A percentile compares a stretch with the other conserved stretches of the same genome.
These are phyloP conservation scores for Dactylellina sp. DNA, from an alignment of 2,329 filamentous ascomycete species.

Conservation along the genomic window DNA sequence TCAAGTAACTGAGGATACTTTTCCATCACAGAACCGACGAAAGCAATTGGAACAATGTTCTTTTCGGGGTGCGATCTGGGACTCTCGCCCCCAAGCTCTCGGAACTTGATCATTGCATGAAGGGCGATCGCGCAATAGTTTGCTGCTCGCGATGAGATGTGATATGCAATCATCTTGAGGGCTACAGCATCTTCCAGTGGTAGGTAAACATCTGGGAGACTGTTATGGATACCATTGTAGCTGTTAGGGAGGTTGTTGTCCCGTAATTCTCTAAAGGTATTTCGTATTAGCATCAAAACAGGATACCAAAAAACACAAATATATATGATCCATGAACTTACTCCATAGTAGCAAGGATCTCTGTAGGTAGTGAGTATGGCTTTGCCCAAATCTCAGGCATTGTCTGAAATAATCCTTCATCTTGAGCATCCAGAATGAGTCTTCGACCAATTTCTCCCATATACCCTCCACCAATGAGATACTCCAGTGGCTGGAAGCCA, in stretches of 20 bases:
- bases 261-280: slow-evolving; percentile 7
- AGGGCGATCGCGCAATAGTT: slow-evolving; percentile 53
- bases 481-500: slow-evolving; percentile 73
- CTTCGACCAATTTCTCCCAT: slow-evolving; percentile 73
- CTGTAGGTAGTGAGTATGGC: slow-evolving; percentile 34
- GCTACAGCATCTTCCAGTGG: slow-evolving; percentile 18
- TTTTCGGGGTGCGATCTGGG: slow-evolving; percentile 10
- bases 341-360: slow-evolving; percentile 46
- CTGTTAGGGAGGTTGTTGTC: slow-evolving; percentile 17
- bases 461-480: slow-evolving; percentile 75
- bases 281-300: background rate
- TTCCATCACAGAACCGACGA: slow-evolving; percentile 49
- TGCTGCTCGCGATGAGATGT: slow-evolving; percentile 47
- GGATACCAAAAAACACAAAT: background rate
- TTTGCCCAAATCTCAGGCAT: slow-evolving; percentile 24
- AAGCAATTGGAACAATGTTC: slow-evolving; percentile 46
- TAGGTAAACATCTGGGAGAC: slow-evolving; percentile 23
- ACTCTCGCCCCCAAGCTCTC: slow-evolving; percentile 16
- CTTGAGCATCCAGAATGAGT: slow-evolving; percentile 17
- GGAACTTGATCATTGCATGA: slow-evolving; percentile 43
- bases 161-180: slow-evolving; percentile 34
- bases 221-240: slow-evolving; percentile 22
- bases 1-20: slow-evolving; percentile 42
- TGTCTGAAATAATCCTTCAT: background rate
- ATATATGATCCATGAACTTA: slow-evolving; percentile 12